These are phyloP conservation scores for Antitrichia curtipendula DNA, from an alignment of 225 moss, liverwort and hornwort genomes.

Conservation along the genomic window DNA sequence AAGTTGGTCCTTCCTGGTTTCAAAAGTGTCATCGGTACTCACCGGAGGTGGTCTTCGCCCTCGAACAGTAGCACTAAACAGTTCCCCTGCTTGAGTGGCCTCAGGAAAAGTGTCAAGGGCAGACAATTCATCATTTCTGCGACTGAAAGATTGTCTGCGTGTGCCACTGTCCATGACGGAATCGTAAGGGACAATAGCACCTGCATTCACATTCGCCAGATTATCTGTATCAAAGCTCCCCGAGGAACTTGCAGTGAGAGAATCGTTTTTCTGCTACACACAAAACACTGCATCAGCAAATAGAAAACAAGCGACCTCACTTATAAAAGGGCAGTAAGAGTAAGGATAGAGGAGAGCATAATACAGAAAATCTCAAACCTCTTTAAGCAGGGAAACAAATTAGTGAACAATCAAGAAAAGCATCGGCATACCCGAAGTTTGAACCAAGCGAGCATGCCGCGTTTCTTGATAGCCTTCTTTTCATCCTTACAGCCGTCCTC, in stretches of 20 bases:
- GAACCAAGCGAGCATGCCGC: slow-evolving; percentile 99
- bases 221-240: slow-evolving; percentile 75
- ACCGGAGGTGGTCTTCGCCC: slow-evolving; percentile 90
- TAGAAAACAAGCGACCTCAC: not conserved
- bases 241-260: slow-evolving; percentile 57
- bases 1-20: not conserved
- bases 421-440: slow-evolving; percentile 57
- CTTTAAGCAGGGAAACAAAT: not conserved
- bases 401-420: not conserved
- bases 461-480: slow-evolving; percentile 92
- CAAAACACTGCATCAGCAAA: not conserved
- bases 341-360: not conserved
- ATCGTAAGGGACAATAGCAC: slow-evolving; percentile 60
- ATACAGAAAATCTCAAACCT: not conserved
- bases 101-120: slow-evolving; percentile 65
- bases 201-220: slow-evolving; percentile 62
- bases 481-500: slow-evolving; percentile 80
- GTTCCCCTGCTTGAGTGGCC: slow-evolving; percentile 93
- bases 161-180: slow-evolving; percentile 36
- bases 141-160: slow-evolving; percentile 80
- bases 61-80: slow-evolving; percentile 84
- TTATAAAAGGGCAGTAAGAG: not conserved
- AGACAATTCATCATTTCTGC: slow-evolving; percentile 62
- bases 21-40: slow-evolving; percentile 9
- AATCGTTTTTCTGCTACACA: slow-evolving; percentile 66